Conservation (phyloP, 371 early-diverging fungal species). For the Mycotypha africana region DNA sequence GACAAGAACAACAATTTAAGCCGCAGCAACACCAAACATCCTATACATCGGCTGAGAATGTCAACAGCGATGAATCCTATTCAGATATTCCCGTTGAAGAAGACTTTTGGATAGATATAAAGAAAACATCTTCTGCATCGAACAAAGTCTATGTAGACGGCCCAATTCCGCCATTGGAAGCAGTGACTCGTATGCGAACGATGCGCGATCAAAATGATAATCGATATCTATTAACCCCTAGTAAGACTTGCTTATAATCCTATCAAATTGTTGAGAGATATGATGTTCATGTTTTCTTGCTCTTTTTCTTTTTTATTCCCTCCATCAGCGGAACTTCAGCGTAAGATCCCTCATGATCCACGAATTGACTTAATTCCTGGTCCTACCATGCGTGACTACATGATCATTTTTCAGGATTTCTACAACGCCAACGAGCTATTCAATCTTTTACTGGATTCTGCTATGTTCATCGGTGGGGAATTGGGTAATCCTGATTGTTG, state of each 20-base stretch:
- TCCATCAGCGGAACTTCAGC: conserved; percentile 39
- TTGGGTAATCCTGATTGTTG: conserved; percentile 28
- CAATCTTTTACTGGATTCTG: conserved; percentile 20
- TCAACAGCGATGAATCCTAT: too few relatives aligned
- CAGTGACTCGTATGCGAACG: conserved; percentile 9
- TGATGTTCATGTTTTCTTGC: too few relatives aligned
- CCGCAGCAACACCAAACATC: too few relatives aligned
- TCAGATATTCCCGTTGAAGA: conserved; percentile 5
- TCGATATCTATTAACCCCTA: conserved; percentile 12
- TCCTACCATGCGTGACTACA: conserved; percentile 39
- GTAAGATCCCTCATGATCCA: conserved; percentile 35
- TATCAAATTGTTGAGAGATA: not conserved
- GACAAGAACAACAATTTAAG: not conserved
- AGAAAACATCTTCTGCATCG: not conserved
- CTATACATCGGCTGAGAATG: too few relatives aligned
- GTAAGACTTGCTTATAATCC: too few relatives aligned
- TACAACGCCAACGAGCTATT: conserved; percentile 41
- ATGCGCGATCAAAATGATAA: conserved; percentile 13
- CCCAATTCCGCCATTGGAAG: conserved; percentile 16
- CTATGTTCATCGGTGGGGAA: conserved; percentile 39
- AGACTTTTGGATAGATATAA: conserved; percentile 11
- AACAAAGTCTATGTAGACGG: conserved; percentile 12
- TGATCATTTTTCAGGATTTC: conserved; percentile 41
- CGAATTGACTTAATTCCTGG: conserved; percentile 44
- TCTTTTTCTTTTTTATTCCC: too few relatives aligned